Evolutionary conservation across 2,329 filamentous ascomycete species (phyloP).

Genomic region (Septoria petroselini): DNA sequence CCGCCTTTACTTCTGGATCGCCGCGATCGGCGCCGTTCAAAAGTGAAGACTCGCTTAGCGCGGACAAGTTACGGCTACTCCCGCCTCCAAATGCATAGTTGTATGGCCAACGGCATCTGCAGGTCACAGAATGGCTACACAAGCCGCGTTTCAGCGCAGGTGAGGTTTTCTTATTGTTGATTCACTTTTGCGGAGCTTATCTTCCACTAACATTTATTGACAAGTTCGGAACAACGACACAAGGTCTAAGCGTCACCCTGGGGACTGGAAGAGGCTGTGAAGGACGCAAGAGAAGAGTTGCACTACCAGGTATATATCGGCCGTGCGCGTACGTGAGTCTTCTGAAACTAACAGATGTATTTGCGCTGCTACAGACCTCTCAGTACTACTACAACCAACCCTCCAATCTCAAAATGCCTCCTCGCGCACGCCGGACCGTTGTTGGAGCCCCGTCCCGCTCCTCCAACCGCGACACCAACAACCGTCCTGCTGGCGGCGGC

Average conservation of each 20-base stretch:
- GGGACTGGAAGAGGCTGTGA: not conserved
- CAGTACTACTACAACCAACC: not conserved
- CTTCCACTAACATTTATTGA: not conserved
- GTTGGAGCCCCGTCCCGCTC: too few species aligned
- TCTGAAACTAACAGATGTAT: not conserved
- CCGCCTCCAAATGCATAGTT: not conserved
- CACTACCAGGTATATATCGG: not conserved
- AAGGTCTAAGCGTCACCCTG: not conserved
- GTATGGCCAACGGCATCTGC: not conserved
- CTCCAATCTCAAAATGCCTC: too few species aligned
- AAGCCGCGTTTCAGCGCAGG: not conserved
- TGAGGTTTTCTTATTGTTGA: not conserved
- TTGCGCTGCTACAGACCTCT: not conserved
- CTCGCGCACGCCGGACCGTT: too few species aligned
- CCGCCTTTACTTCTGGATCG: not conserved
- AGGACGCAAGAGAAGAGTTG: not conserved
- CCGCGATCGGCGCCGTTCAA: not conserved
- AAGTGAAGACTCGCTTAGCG: not conserved
- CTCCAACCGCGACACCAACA: too few species aligned
- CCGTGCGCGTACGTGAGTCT: not conserved
- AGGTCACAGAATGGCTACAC: not conserved
- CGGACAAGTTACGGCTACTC: not conserved
- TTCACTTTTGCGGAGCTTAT: too few species aligned
- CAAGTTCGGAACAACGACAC: not conserved
- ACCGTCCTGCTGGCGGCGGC: too few species aligned